Conservation (phyloP, 2,329 filamentous ascomycete genomes). For the Lecanicillium sp. region DNA sequence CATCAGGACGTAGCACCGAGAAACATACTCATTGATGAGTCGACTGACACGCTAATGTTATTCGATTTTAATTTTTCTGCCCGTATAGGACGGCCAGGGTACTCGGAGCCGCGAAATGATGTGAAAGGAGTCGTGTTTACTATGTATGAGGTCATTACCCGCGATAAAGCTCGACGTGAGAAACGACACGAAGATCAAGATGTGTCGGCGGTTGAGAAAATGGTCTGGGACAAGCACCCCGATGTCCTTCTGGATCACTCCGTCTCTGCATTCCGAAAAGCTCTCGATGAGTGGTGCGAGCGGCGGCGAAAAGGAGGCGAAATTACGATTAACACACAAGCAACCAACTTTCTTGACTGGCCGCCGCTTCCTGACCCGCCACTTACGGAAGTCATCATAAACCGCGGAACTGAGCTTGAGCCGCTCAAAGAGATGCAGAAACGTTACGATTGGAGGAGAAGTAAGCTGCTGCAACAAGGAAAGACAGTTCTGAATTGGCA, state of each 20-base stretch:
- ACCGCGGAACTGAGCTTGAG: neutral
- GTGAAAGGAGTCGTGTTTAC: slow-evolving; percentile 26
- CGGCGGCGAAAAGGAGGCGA: slow-evolving; percentile 9
- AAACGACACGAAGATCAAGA: slow-evolving; percentile 18
- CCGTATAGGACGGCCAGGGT: slow-evolving; percentile 12
- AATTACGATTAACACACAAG: slow-evolving; percentile 10
- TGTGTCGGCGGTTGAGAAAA: slow-evolving; percentile 10
- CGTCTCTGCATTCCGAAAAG: slow-evolving; percentile 18
- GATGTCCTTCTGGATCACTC: slow-evolving; percentile 22
- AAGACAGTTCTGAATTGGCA: slow-evolving; percentile 13
- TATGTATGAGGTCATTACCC: slow-evolving; percentile 26
- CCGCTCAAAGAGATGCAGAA: slow-evolving; percentile 3
- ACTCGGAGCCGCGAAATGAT: slow-evolving; percentile 17
- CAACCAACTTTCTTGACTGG: slow-evolving; percentile 17
- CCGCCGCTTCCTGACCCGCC: slow-evolving; percentile 9
- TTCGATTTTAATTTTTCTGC: slow-evolving; percentile 27
- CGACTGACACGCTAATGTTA: slow-evolving; percentile 22
- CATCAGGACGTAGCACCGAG: slow-evolving; percentile 29
- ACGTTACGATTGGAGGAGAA: slow-evolving; percentile 2
- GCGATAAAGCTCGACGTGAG: slow-evolving; percentile 15
- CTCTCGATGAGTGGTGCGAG: slow-evolving; percentile 18
- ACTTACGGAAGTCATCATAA: neutral
- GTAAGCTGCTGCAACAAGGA: slow-evolving; percentile 9
- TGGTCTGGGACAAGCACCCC: slow-evolving; percentile 22
- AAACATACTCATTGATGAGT: slow-evolving; percentile 26